These are phyloP conservation scores for Penicillium palitans DNA, from an alignment of 2,329 filamentous ascomycete species.

Conservation along the genomic window DNA sequence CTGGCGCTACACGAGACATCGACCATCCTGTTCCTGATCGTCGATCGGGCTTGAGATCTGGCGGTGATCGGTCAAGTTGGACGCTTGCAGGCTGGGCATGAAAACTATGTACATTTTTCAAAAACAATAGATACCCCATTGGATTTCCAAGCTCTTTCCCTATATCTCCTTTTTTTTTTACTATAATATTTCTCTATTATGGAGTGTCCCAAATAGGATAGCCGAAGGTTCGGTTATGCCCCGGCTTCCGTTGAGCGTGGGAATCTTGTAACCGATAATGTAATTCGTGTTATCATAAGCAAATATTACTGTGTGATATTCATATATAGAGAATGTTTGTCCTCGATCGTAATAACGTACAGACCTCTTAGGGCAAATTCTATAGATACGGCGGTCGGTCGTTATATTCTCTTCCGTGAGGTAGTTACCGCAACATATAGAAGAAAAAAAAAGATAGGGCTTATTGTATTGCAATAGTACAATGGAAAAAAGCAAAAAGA, in stretches of 20 bases:
- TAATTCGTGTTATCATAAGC: background rate
- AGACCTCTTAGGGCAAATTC: background rate
- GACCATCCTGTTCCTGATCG: constrained; percentile 42
- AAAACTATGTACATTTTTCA: constrained; percentile 22
- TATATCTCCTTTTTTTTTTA: too few species aligned
- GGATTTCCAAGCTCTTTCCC: background rate
- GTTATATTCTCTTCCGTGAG: background rate
- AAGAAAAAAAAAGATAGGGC: too few species aligned
- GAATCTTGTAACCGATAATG: background rate
- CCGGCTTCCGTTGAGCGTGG: background rate
- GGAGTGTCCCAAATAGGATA: background rate
- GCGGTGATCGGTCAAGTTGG: constrained; percentile 51
- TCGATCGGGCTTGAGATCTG: constrained; percentile 40
- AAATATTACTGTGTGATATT: background rate
- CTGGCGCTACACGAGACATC: constrained; percentile 47
- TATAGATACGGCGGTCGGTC: background rate
- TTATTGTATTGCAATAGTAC: background rate
- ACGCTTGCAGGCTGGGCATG: constrained; percentile 50
- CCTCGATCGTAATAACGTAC: background rate
- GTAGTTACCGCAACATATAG: background rate
- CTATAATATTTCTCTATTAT: background rate
- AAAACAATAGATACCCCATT: constrained; percentile 25
- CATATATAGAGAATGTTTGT: background rate
- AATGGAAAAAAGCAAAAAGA: background rate
- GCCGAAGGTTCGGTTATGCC: background rate